Evolutionary conservation across 1,284 basidiomycete species (phyloP), one percentile per base, ranked within the genome.

Genomic region (Malassezia slooffiae): DNA sequence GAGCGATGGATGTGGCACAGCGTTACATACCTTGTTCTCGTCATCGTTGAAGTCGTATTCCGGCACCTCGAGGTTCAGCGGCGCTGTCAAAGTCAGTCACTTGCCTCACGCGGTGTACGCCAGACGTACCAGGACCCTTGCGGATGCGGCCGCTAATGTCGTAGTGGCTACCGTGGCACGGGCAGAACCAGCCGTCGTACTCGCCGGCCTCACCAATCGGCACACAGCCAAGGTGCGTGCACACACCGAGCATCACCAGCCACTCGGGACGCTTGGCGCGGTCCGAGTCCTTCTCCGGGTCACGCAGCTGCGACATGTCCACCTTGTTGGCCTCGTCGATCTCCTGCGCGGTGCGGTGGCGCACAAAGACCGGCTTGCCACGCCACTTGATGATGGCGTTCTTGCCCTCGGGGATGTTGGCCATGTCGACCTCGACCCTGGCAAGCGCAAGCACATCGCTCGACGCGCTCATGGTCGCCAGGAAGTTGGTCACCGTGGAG

Each of bases 291-390:
- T 78, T 75, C 76, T 97, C 78, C 41, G 93, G 93, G 72, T 99
- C 93, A 60, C 93, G 80, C 57, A 99, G 77, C 38, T 75, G 65
- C 76, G 85, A 85, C 80, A 90, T 80, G 72, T 95, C 82, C 44
- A 80, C 75, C 39, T 72, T 65, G 72, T 86, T 82, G 47, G 93
- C 93, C 75, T 97, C 93, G 55, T 88, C 80, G 62, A 97, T 88
- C 77, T 99, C 93, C 44, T 77, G 78, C 47, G 77, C 70, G 20
- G 93, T 99, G 66, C 93, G 81, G 77, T 99, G 91, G 61, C 93
- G 82, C 71, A 99, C 87, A 76, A 97, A 97, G 49, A 99, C 91
- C 58, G 93, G 93, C 79, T 97, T 99, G 71, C 91, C 93, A 71
- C 91, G 85, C 93, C 93, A 97, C 53, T 63, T 66, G 60, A 67